Evolutionary conservation across 768 basidiomycete genomes (phyloP), one percentile per base, ranked within the genome.

Genomic region (Psilocybe azurescens): DNA sequence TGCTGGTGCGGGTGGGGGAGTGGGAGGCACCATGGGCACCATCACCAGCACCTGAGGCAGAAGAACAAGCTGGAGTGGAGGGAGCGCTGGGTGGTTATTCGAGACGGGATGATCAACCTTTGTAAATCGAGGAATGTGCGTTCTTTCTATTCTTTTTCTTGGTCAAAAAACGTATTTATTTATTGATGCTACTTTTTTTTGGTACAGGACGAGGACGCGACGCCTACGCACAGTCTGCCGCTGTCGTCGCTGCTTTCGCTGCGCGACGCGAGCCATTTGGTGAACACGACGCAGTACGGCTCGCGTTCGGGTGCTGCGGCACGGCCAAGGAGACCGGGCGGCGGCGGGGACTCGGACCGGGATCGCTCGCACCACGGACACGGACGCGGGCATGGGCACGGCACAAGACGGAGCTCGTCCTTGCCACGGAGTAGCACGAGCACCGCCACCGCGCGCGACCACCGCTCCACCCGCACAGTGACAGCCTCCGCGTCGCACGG

Each of bases 51-150:
- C 29, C 41, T 5, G 4, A 39, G 33, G 50, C 56, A 7, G 41
- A 51, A 16, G 57, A 20, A 68, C 63, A 80, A 79, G 60, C 61
- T 85, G 8, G 89, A 88, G 53, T 91, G 90, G 90, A 80, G 82
- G 47, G 78, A 84, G 16, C 75, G 87, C 3, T 89, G 87, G 84
- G 76, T 86, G 48, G 77, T 89, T n/a, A 81, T 91, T n/a, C 76
- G 79, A 56, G 81, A 86, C 20, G 89, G 87, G 0, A 67, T 77
- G 20, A 70, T 91, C n/a, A 78, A 74, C 54, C 69, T 91, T 14
- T 86, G 78, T 66, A 86, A 82, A 67, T 78, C 82, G 28, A 79
- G 82, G 30, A 73, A 79, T 61, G 90, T 89, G 67, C 57, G 81
- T 77, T 28, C 29, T 20, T n/a, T n/a, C n/a, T n/a, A 33, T 59